These are phyloP conservation scores for Auxenochlorella pyrenoidosa DNA, from an alignment of 139 green algal genomes.

Conservation along the genomic window DNA sequence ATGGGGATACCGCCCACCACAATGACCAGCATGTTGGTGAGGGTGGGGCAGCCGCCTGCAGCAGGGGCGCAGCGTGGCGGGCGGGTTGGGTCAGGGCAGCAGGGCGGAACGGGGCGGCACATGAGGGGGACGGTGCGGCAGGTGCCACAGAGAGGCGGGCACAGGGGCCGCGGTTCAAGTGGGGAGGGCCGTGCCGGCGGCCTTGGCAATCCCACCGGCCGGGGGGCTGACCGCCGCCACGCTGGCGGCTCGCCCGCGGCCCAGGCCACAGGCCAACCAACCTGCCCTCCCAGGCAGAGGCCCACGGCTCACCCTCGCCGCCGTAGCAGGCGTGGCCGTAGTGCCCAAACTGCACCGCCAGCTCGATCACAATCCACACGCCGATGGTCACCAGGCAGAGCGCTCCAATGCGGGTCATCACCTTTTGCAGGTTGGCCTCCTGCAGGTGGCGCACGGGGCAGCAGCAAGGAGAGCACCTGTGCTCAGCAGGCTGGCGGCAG, in stretches of 20 bases:
- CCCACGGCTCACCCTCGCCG: conserved; percentile 63
- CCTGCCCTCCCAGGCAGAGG: too few relatives aligned
- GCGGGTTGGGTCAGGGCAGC: not conserved
- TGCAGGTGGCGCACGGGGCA: not conserved
- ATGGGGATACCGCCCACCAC: conserved; percentile 94
- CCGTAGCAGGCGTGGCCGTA: conserved; percentile 70
- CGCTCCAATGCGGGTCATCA: conserved; percentile 89
- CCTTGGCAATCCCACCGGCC: too few relatives aligned
- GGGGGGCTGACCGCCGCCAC: too few relatives aligned
- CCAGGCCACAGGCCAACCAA: too few relatives aligned
- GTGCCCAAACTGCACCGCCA: conserved; percentile 79
- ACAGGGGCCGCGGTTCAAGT: too few relatives aligned
- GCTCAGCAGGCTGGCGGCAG: too few relatives aligned
- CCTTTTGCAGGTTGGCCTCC: conserved; percentile 82
- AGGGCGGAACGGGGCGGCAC: not conserved
- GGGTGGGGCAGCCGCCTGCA: conserved; percentile 79
- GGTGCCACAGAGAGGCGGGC: too few relatives aligned
- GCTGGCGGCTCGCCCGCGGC: too few relatives aligned
- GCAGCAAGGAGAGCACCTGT: too few relatives aligned
- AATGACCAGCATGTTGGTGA: conserved; percentile 91
- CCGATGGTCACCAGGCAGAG: conserved; percentile 78
- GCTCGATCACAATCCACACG: conserved; percentile 80
- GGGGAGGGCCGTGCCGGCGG: too few relatives aligned
- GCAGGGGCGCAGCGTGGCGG: not conserved
- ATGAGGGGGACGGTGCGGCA: not conserved